Conservation (phyloP, 768 basidiomycete genomes). For the Suillus placidus region DNA sequence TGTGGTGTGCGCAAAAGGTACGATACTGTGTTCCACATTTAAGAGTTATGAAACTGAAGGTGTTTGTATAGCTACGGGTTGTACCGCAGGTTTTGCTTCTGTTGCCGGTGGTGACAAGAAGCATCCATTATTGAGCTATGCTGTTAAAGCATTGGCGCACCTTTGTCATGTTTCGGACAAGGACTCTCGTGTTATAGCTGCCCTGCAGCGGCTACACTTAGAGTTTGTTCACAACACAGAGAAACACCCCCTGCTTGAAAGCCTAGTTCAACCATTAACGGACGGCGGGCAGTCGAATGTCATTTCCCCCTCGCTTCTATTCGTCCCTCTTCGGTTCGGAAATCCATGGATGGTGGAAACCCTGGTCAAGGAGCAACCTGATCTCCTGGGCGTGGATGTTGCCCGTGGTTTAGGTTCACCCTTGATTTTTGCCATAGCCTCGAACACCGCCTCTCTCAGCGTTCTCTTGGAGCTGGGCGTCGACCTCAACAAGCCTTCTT, state of each 20-base stretch:
- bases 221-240: not conserved
- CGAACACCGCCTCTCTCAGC: not conserved
- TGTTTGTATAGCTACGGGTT: not conserved
- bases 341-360: not conserved
- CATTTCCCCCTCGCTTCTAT: not conserved
- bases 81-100: too few species aligned
- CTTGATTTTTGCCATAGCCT: not conserved
- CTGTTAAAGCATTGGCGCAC: not conserved
- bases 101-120: too few species aligned
- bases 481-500: not conserved
- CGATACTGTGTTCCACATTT: not conserved
- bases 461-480: not conserved
- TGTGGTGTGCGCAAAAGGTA: not conserved
- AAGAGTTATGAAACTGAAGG: not conserved
- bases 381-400: not conserved
- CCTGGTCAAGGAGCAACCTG: not conserved
- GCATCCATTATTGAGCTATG: not conserved
- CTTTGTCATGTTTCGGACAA: not conserved
- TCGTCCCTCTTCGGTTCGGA: not conserved
- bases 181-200: not conserved
- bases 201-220: not conserved
- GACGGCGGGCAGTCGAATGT: not conserved
- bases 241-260: not conserved
- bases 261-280: too few species aligned
- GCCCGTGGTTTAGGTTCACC: not conserved